phyloP scores from a whole-genome alignment of 371 early-diverging fungal genomes.

The Actinomortierella ambigua region DNA sequence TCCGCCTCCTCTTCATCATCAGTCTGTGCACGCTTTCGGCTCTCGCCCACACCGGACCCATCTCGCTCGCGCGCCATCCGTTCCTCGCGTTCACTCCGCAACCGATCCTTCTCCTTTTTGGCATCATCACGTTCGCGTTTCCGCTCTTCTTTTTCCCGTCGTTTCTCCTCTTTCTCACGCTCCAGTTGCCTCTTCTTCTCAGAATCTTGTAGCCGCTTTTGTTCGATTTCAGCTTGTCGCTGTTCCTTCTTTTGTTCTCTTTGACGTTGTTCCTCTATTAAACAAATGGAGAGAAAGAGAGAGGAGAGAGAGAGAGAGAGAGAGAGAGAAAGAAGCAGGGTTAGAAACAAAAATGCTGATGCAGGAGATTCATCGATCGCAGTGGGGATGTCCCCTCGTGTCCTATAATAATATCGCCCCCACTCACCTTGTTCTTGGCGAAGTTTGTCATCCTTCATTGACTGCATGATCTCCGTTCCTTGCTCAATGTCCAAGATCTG shows the following conservation, averaged over 20 bases:
- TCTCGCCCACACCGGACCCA: too few relatives aligned
- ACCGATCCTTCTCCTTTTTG: constrained; percentile 30
- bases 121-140: constrained; percentile 41
- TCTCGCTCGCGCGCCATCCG: constrained; percentile 13
- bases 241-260: constrained; percentile 38
- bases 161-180: constrained; percentile 39
- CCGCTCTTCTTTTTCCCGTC: constrained; percentile 34
- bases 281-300: not conserved
- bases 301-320: too few relatives aligned
- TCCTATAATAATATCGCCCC: too few relatives aligned
- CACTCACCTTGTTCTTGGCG: constrained; percentile 31
- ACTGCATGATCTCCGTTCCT: constrained; percentile 45
- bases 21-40: too few relatives aligned
- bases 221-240: constrained; percentile 20
- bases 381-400: too few relatives aligned
- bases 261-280: constrained; percentile 28
- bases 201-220: constrained; percentile 31
- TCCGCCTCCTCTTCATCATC: too few relatives aligned
- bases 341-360: too few relatives aligned
- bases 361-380: too few relatives aligned
- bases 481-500: constrained; percentile 42
- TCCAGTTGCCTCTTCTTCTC: constrained; percentile 31
- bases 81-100: constrained; percentile 37
- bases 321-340: too few relatives aligned
- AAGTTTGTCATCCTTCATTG: constrained; percentile 35